phyloP scores from a whole-genome alignment of 2,329 filamentous ascomycete species.

The Lachnellula suecica region DNA sequence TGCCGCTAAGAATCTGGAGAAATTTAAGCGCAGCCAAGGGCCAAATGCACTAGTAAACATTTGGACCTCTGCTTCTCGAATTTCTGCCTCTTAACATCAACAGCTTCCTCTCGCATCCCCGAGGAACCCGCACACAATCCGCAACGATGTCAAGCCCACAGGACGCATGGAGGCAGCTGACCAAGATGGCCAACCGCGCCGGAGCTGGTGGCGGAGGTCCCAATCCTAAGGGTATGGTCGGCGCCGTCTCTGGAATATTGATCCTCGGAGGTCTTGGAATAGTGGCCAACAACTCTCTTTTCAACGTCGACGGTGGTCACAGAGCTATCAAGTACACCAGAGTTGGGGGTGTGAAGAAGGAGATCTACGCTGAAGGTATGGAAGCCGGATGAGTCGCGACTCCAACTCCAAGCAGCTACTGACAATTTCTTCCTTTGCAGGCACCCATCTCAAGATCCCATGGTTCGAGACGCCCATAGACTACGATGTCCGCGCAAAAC shows the following conservation, averaged over 20 bases:
- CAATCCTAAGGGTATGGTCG: slow-evolving; percentile 50
- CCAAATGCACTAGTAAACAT: slow-evolving; percentile 25
- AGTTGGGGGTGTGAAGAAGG: slow-evolving; percentile 87
- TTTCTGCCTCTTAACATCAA: neutral
- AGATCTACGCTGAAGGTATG: slow-evolving; percentile 92
- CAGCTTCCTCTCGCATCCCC: neutral
- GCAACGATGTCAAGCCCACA: slow-evolving; percentile 50
- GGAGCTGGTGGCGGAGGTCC: slow-evolving; percentile 42
- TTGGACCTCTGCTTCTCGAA: slow-evolving; percentile 7
- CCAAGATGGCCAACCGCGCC: slow-evolving; percentile 58
- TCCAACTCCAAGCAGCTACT: slow-evolving; percentile 9
- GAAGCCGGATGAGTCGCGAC: neutral
- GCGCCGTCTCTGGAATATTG: slow-evolving; percentile 52
- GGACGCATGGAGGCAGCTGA: slow-evolving; percentile 63
- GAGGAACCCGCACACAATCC: slow-evolving; percentile 6
- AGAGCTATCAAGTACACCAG: slow-evolving; percentile 98
- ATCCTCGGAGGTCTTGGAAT: slow-evolving; percentile 53
- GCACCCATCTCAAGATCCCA: slow-evolving; percentile 89
- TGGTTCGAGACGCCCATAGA: slow-evolving; percentile 97
- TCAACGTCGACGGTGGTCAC: slow-evolving; percentile 95
- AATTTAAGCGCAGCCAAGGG: neutral
- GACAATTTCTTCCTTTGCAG: slow-evolving; percentile 41
- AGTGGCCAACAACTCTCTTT: slow-evolving; percentile 57
- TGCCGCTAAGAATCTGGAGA: slow-evolving; percentile 4
- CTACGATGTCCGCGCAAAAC: slow-evolving; percentile 97